These are phyloP conservation scores for Logfia minima DNA, from an alignment of 129 eudicot species.

Conservation along the genomic window DNA sequence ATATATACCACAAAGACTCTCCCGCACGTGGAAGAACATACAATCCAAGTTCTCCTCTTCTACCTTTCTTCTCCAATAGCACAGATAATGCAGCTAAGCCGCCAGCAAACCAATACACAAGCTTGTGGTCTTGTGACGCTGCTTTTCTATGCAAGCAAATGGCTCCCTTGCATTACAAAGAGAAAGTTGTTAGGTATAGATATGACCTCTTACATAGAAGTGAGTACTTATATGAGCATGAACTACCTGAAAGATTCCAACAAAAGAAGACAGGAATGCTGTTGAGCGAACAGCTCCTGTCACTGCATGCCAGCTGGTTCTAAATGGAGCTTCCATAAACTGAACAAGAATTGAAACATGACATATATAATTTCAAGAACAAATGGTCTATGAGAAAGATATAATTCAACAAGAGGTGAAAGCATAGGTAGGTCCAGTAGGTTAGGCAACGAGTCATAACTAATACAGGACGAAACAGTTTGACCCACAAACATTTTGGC, in stretches of 20 bases:
- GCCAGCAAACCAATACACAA: constrained; percentile 97
- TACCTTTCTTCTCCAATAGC: constrained; percentile 85
- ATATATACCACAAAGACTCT: constrained; percentile 93
- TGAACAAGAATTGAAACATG: constrained; percentile 31
- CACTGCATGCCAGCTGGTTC: constrained; percentile 90
- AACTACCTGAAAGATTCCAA: constrained; percentile 90
- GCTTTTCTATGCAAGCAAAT: constrained; percentile 94
- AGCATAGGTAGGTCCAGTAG: background rate
- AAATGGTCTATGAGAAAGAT: background rate
- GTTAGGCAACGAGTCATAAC: background rate
- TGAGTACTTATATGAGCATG: background rate
- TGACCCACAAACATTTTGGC: background rate
- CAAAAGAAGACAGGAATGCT: constrained; percentile 86
- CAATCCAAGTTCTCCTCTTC: constrained; percentile 92
- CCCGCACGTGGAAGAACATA: constrained; percentile 99
- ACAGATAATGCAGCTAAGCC: constrained; percentile 93
- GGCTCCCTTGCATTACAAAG: constrained; percentile 53
- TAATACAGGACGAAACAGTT: background rate
- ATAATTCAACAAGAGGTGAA: background rate
- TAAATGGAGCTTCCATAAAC: constrained; percentile 86
- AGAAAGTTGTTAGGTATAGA: constrained; percentile 14
- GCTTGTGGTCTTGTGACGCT: constrained; percentile 87
- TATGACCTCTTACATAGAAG: background rate
- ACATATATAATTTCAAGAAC: background rate
- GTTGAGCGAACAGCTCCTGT: constrained; percentile 96